Conservation (phyloP, 2,329 filamentous ascomycete species). For the Westerdykella aurantiaca region DNA sequence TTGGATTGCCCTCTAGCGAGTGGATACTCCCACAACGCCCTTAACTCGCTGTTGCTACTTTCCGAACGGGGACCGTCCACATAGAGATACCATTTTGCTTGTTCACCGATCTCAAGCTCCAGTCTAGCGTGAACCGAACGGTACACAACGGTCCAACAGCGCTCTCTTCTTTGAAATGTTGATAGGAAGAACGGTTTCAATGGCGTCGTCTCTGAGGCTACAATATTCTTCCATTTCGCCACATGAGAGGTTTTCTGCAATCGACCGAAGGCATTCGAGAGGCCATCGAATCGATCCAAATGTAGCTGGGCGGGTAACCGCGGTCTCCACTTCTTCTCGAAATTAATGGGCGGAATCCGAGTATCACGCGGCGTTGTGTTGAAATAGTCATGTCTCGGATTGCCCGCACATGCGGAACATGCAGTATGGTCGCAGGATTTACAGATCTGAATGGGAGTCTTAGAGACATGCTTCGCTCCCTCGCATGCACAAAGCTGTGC, state of each 20-base stretch:
- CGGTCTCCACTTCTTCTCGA: constrained; percentile 39
- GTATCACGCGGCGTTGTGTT: constrained; percentile 2
- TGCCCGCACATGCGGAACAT: constrained; percentile 50
- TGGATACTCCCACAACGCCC: constrained; percentile 36
- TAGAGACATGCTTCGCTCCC: constrained; percentile 38
- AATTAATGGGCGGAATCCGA: constrained; percentile 40
- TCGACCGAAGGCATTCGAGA: not conserved
- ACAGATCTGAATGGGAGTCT: constrained; percentile 44
- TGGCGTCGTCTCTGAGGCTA: no score
- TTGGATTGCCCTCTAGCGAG: constrained; percentile 15
- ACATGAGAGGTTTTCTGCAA: not conserved
- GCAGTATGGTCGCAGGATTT: constrained; percentile 50
- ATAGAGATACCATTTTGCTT: constrained; percentile 43
- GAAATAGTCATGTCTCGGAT: constrained; percentile 47
- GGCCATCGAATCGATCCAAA: not conserved
- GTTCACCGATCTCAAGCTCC: constrained; percentile 37
- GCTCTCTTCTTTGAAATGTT: constrained; percentile 18
- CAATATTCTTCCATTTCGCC: no score
- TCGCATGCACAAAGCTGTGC: constrained; percentile 55
- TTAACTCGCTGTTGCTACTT: constrained; percentile 36
- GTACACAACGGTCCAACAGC: constrained; percentile 42
- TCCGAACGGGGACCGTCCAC: constrained; percentile 38
- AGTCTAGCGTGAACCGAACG: constrained; percentile 35
- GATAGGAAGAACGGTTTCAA: constrained; percentile 11
- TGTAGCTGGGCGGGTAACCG: constrained; percentile 18